These are phyloP conservation scores for Lenzites betulinus DNA, from an alignment of 768 basidiomycete genomes.

Conservation along the genomic window DNA sequence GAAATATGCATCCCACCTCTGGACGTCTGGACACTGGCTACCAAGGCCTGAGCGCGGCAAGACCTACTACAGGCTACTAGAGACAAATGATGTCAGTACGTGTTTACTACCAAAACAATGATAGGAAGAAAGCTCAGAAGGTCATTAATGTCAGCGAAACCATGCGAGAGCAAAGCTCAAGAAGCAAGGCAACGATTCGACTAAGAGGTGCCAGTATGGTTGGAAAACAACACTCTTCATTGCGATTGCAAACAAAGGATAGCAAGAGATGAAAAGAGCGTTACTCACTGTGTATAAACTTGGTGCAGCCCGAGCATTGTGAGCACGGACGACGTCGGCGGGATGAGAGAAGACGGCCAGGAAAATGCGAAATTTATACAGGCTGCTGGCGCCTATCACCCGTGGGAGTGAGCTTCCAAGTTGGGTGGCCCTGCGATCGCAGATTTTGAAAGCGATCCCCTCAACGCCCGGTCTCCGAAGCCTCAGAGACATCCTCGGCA, in stretches of 20 bases:
- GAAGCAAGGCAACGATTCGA: slow-evolving; percentile 58
- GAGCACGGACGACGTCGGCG: neutral
- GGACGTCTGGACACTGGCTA: no score
- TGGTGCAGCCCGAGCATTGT: no score
- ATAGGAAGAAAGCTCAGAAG: slow-evolving; percentile 42
- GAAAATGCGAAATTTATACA: slow-evolving; percentile 5
- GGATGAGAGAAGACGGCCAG: no score
- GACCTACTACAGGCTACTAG: no score
- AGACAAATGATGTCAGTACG: slow-evolving; percentile 5
- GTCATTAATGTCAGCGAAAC: slow-evolving; percentile 81
- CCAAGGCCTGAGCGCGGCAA: no score
- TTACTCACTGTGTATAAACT: slow-evolving; percentile 22
- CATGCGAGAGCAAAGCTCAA: slow-evolving; percentile 36
- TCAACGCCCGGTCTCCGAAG: slow-evolving; percentile 11
- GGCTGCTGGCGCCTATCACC: neutral
- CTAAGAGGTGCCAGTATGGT: slow-evolving; percentile 90
- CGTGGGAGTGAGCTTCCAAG: slow-evolving; percentile 11
- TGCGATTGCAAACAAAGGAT: slow-evolving; percentile 29
- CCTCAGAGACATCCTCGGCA: slow-evolving; percentile 21
- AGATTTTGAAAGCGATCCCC: slow-evolving; percentile 7
- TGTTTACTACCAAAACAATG: neutral
- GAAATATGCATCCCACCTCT: no score
- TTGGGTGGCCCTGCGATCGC: neutral
- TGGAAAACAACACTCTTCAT: slow-evolving; percentile 85
- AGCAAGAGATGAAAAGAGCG: slow-evolving; percentile 23